Percentiles rank a stretch among this genome's conserved stretches.
These are phyloP conservation scores for Xerocomus potaroensis DNA, from an alignment of 768 basidiomycete genomes.

Conservation along the genomic window DNA sequence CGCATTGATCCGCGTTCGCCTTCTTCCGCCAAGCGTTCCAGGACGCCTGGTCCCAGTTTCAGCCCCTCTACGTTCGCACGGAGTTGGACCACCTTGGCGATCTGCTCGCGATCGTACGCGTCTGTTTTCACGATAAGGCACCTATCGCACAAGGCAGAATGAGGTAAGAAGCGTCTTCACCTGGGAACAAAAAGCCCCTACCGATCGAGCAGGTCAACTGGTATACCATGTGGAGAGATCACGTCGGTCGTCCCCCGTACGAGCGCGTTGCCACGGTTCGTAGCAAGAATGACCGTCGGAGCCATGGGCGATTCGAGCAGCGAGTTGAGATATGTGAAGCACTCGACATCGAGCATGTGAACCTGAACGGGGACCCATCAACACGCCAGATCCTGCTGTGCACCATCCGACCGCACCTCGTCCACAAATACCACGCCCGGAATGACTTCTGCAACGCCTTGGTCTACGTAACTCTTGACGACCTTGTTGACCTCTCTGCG, in stretches of 20 bases:
- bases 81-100: slow-evolving; percentile 80
- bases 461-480: slow-evolving; percentile 95
- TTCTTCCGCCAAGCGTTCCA: slow-evolving; percentile 77
- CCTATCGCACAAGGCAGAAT: slow-evolving; percentile 33
- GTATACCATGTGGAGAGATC: slow-evolving; percentile 88
- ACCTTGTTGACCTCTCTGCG: slow-evolving; percentile 95
- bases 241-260: slow-evolving; percentile 94
- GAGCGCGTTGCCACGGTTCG: slow-evolving; percentile 88
- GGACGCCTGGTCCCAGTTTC: slow-evolving; percentile 65
- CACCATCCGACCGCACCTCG: slow-evolving; percentile 57
- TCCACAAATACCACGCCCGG: slow-evolving; percentile 99
- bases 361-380: slow-evolving; percentile 56
- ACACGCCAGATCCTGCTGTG: background rate
- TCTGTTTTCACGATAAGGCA: slow-evolving; percentile 96
- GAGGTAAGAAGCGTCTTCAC: slow-evolving; percentile 6
- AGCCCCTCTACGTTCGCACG: slow-evolving; percentile 87
- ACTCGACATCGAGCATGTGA: slow-evolving; percentile 99
- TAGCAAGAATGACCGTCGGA: slow-evolving; percentile 95
- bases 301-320: slow-evolving; percentile 95
- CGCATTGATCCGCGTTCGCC: slow-evolving; percentile 80
- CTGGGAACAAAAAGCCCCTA: slow-evolving; percentile 35
- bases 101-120: slow-evolving; percentile 76
- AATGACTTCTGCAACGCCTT: slow-evolving; percentile 96
- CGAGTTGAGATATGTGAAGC: slow-evolving; percentile 97
- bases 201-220: slow-evolving; percentile 91